A percentile compares a stretch with the other conserved stretches of the same genome.
Evolutionary conservation across 1,139 yeast species (phyloP).

Genomic region (Suhomyces guaymorum): DNA sequence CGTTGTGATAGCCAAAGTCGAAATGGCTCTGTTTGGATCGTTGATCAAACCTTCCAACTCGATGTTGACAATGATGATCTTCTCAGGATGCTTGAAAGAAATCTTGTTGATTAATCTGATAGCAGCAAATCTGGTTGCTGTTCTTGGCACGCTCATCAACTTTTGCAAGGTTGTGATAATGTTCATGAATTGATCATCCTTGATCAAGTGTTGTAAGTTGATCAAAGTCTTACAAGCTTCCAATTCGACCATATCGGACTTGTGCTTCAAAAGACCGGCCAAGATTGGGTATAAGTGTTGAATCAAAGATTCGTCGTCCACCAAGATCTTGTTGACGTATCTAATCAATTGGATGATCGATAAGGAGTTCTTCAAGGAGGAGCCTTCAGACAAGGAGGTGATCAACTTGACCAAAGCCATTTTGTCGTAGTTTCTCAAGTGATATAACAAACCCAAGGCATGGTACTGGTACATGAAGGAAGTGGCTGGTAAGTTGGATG

Average conservation of each 20-base stretch:
- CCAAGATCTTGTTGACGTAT: slow-evolving; percentile 69
- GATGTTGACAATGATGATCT: slow-evolving; percentile 64
- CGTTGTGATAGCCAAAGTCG: slow-evolving; percentile 99
- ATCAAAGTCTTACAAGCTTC: slow-evolving; percentile 91
- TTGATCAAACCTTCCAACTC: slow-evolving; percentile 86
- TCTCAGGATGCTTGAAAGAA: slow-evolving; percentile 80
- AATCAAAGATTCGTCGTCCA: slow-evolving; percentile 56
- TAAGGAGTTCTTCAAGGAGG: slow-evolving; percentile 65
- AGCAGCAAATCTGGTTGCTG: slow-evolving; percentile 89
- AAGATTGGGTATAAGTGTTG: slow-evolving; percentile 65
- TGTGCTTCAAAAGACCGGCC: slow-evolving; percentile 72
- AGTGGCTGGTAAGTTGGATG: slow-evolving; percentile 58
- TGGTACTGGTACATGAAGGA: slow-evolving; percentile 92
- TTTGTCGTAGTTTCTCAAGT: slow-evolving; percentile 85
- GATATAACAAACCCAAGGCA: slow-evolving; percentile 87
- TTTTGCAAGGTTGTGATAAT: slow-evolving; percentile 76
- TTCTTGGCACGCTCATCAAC: slow-evolving; percentile 83
- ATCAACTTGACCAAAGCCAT: slow-evolving; percentile 93
- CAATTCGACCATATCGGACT: slow-evolving; percentile 85
- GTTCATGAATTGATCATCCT: slow-evolving; percentile 60
- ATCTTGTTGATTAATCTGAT: slow-evolving; percentile 84
- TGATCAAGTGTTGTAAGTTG: slow-evolving; percentile 55
- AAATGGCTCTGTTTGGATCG: slow-evolving; percentile 86
- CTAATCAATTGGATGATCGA: slow-evolving; percentile 87
- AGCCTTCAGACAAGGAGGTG: slow-evolving; percentile 69